Percentiles rank a stretch among this genome's conserved stretches.
These are phyloP conservation scores for Cajanus cajan DNA, from an alignment of 306 rosid species.

Conservation along the genomic window DNA sequence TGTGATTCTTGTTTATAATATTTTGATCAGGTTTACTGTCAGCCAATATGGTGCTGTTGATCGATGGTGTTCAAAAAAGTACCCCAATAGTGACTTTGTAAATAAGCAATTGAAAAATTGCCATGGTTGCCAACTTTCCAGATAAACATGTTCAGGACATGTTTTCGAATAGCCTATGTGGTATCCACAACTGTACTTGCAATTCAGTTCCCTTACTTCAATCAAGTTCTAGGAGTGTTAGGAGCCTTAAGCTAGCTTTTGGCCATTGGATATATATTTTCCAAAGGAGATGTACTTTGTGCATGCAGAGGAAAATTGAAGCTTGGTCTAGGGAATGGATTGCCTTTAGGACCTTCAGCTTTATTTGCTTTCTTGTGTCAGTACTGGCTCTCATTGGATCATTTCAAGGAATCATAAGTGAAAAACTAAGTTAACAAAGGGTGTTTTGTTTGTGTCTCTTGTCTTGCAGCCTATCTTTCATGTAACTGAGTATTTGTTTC, in stretches of 20 bases:
- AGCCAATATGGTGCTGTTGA: conserved; percentile 60
- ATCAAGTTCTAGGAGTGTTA: conserved; percentile 66
- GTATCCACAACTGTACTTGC: conserved; percentile 67
- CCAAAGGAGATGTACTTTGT: conserved; percentile 85
- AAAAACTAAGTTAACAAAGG: conserved; percentile 43
- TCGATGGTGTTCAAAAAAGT: conserved; percentile 54
- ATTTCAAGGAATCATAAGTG: conserved; percentile 60
- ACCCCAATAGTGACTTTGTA: conserved; percentile 60
- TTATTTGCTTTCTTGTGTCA: conserved; percentile 60
- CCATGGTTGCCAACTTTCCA: conserved; percentile 53
- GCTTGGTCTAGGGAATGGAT: conserved; percentile 77
- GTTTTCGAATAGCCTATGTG: conserved; percentile 71
- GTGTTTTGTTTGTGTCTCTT: neutral
- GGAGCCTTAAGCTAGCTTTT: conserved; percentile 85
- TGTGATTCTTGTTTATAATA: neutral
- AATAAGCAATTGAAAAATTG: conserved; percentile 50
- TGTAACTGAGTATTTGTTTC: conserved; percentile 19
- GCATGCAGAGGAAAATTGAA: conserved; percentile 64
- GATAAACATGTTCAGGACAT: conserved; percentile 52
- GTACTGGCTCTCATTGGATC: conserved; percentile 66
- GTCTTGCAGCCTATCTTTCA: neutral
- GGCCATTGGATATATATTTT: conserved; percentile 82
- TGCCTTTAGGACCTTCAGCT: conserved; percentile 56
- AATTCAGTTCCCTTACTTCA: conserved; percentile 81
- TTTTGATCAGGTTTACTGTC: conserved; percentile 57